Percentiles rank a stretch among this genome's conserved stretches.
Conservation (phyloP, 2,329 filamentous ascomycete genomes). For the Ploettnerulaceae sp. region DNA sequence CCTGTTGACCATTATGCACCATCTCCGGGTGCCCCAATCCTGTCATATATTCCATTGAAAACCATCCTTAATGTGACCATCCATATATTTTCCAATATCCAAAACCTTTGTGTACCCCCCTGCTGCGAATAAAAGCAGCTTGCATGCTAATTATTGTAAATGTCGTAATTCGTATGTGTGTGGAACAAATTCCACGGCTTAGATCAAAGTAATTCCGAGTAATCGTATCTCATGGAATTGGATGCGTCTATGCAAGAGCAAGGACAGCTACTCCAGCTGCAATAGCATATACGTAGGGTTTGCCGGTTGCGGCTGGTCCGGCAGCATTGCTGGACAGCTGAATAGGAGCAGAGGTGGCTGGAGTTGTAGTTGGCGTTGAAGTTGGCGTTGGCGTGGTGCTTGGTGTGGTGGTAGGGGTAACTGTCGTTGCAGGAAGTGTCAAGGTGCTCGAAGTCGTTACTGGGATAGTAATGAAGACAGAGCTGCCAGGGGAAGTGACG, state of each 20-base stretch:
- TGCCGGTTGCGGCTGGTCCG: constrained; percentile 17
- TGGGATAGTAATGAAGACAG: constrained; percentile 12
- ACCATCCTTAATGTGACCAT: not conserved
- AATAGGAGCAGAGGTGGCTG: constrained; percentile 20
- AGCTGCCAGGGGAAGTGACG: constrained; percentile 14
- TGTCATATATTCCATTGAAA: not conserved
- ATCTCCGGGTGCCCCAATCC: not conserved
- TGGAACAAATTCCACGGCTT: not conserved
- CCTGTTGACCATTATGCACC: not conserved
- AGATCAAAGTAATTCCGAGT: not conserved
- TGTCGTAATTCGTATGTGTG: constrained; percentile 8
- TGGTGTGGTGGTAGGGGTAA: constrained; percentile 8
- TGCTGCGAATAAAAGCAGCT: constrained; percentile 12
- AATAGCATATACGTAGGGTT: constrained; percentile 25
- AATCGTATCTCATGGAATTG: not conserved
- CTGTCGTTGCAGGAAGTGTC: constrained; percentile 10
- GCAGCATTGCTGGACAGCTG: constrained; percentile 23
- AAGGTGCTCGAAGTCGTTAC: constrained; percentile 8
- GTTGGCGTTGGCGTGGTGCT: too few relatives aligned
- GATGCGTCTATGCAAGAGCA: constrained; percentile 24
- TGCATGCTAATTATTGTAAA: constrained; percentile 1
- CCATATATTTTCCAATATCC: not conserved
- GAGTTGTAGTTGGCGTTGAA: too few relatives aligned
- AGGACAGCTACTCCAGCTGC: constrained; percentile 30
- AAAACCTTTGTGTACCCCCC: not conserved